phyloP scores from a whole-genome alignment of 2,329 filamentous ascomycete species.

The Stachybotrys elegans region DNA sequence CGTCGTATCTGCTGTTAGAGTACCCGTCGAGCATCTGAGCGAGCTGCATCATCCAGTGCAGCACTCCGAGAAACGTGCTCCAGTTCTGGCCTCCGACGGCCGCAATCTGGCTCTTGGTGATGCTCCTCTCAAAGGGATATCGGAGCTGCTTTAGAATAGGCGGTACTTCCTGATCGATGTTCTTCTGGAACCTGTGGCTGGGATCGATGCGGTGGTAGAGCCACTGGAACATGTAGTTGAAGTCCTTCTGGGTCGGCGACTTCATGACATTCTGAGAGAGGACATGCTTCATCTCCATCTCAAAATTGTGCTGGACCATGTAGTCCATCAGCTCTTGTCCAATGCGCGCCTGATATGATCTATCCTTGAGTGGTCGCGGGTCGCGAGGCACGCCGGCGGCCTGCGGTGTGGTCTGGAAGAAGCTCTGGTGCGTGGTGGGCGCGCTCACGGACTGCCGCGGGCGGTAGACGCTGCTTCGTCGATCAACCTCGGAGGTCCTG shows the following conservation, averaged over 20 bases:
- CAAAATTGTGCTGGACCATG: slow-evolving; percentile 88
- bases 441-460: slow-evolving; percentile 62
- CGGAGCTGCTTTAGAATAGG: slow-evolving; percentile 87
- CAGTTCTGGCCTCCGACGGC: slow-evolving; percentile 97
- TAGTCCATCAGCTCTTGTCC: slow-evolving; percentile 89
- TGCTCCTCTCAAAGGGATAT: slow-evolving; percentile 92
- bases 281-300: slow-evolving; percentile 94
- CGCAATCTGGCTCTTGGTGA: slow-evolving; percentile 92
- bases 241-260: slow-evolving; percentile 96
- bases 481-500: slow-evolving; percentile 48
- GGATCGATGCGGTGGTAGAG: slow-evolving; percentile 95
- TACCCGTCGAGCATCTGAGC: slow-evolving; percentile 91
- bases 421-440: slow-evolving; percentile 76
- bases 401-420: slow-evolving; percentile 84
- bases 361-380: slow-evolving; percentile 78
- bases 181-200: slow-evolving; percentile 86
- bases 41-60: slow-evolving; percentile 99
- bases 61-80: slow-evolving; percentile 85
- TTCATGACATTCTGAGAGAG: slow-evolving; percentile 88
- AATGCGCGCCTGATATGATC: slow-evolving; percentile 74
- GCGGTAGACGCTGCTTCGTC: slow-evolving; percentile 80
- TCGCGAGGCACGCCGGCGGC: slow-evolving; percentile 80
- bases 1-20: slow-evolving; percentile 72
- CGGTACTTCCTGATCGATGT: slow-evolving; percentile 91
- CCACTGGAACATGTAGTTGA: slow-evolving; percentile 97